Base-by-base conservation (phyloP, 805 yeast genomes). In the Vanderwaltozyma polyspora region DNA sequence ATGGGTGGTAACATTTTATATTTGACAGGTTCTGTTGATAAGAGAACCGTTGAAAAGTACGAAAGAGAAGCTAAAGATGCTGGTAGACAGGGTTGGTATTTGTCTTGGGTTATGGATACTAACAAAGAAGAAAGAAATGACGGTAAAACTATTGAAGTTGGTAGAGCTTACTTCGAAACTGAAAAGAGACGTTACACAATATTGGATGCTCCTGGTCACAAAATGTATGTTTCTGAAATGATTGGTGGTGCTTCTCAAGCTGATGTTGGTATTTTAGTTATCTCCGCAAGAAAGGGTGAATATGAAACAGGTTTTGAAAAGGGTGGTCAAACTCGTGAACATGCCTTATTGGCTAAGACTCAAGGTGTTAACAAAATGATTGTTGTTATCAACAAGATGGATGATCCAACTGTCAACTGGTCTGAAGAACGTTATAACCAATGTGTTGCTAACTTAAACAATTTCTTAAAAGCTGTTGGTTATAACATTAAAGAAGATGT, bases 201-300 rank as follows among this genome's bases (percentile, higher is more conserved):
- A 48, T 75, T 91, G 60, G 99, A 91, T 63, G 99, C 99, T 7
- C 99, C 99, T 45, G 99, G 99, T 34, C 99, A 91, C 70, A 91
- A 91, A 68, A 81, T 91, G 85, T 91, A 91, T 59, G 96, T 91
- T 43, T 85, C 96, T 36, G 94, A 86, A 62, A 91, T 91, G 99
- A 91, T 91, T 69, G 97, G 97, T 52, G 98, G 98, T 63, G 99
- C 99, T 14, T 87, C 97, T 30, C 99, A 91, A 68, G 98, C 99
- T 24, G 99, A 91, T 66, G 91, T 89, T 38, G 99, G 99, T 66
- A 76, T 91, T 46, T 72, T 91, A 53, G 99, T 91, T 32, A 91
- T 91, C 49, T 83, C 95, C 43, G 97, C 97, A 31, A 82, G 99
- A 72, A 86, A 87, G 64, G 99, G 99, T 66, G 99, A 91, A 63